phyloP scores from a whole-genome alignment of 2,329 filamentous ascomycete genomes.

The Cyclaneusma minus region DNA sequence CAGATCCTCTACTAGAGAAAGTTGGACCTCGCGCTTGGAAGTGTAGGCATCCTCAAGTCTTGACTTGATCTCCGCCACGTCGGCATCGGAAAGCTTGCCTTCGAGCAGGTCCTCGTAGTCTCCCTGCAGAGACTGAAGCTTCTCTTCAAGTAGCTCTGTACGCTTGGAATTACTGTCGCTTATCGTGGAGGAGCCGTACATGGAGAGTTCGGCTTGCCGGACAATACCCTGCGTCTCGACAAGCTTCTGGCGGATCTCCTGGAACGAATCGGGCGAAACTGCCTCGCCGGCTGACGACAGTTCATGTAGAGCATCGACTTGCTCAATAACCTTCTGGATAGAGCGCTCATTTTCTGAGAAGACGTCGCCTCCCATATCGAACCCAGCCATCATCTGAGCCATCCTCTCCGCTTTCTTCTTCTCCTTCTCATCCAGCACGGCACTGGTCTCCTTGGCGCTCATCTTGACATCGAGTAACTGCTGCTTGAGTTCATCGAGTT shows the following conservation, averaged over 20 bases:
- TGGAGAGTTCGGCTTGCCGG: conserved; percentile 76
- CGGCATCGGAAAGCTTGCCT: conserved; percentile 60
- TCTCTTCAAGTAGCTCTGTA: conserved; percentile 61
- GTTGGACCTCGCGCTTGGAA: conserved; percentile 58
- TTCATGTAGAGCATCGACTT: conserved; percentile 65
- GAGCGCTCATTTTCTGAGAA: conserved; percentile 87
- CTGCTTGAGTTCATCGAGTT: conserved; percentile 91
- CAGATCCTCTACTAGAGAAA: conserved; percentile 60
- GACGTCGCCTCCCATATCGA: conserved; percentile 82
- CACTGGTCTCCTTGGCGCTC: conserved; percentile 85
- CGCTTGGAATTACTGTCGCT: conserved; percentile 51
- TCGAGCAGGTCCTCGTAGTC: conserved; percentile 76
- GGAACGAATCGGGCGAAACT: conserved; percentile 68
- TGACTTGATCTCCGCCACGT: conserved; percentile 73
- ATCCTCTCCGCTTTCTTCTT: conserved; percentile 98
- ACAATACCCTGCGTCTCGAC: conserved; percentile 86
- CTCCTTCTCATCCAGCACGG: conserved; percentile 89
- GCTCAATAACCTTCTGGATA: conserved; percentile 70
- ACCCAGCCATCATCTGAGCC: conserved; percentile 99
- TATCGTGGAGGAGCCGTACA: conserved; percentile 52
- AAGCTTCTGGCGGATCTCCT: conserved; percentile 61
- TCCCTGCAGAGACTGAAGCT: conserved; percentile 57
- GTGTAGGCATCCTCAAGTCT: conserved; percentile 63
- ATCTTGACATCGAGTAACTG: conserved; percentile 92
- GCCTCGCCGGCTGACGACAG: conserved; percentile 62